Percentiles rank a stretch among this genome's conserved stretches.
phyloP scores from a whole-genome alignment of 83 land plant genomes.

The Picea engelmannii region DNA sequence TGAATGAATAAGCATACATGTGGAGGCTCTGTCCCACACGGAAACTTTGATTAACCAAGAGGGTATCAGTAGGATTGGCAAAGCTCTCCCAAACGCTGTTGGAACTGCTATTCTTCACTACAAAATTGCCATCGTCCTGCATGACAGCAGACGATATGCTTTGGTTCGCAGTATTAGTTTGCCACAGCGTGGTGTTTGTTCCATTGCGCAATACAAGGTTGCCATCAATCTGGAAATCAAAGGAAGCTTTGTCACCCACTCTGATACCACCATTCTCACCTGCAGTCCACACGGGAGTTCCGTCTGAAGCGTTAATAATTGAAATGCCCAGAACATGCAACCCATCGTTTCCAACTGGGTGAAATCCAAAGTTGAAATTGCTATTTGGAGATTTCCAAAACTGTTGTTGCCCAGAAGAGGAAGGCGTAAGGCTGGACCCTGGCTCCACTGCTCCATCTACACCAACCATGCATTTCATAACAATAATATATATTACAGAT shows the following conservation, averaged over 20 bases:
- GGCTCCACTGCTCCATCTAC: slow-evolving; percentile 13
- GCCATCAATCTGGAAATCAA: slow-evolving; percentile 25
- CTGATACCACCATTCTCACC: not conserved
- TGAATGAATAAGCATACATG: slow-evolving; percentile 46
- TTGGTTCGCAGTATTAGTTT: slow-evolving; percentile 5
- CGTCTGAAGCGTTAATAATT: not conserved
- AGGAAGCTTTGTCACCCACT: not conserved
- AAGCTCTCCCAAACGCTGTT: slow-evolving; percentile 47
- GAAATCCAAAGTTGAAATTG: slow-evolving; percentile 36
- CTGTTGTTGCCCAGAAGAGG: slow-evolving; percentile 17
- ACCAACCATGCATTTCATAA: not conserved
- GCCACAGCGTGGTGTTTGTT: slow-evolving; percentile 22
- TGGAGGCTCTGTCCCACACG: slow-evolving; percentile 13
- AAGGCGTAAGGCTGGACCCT: slow-evolving; percentile 39
- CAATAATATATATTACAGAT: not conserved
- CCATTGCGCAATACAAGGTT: slow-evolving; percentile 42
- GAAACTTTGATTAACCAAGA: slow-evolving; percentile 44
- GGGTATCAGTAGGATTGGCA: slow-evolving; percentile 51
- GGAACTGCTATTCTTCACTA: not conserved
- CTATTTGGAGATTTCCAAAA: slow-evolving; percentile 47
- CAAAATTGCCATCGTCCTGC: slow-evolving; percentile 16
- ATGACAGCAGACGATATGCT: not conserved
- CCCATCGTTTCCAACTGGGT: not conserved
- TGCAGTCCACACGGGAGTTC: slow-evolving; percentile 6
- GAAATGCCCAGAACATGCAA: not conserved